These are phyloP conservation scores for Albizia julibrissin DNA, from an alignment of 306 rosid genomes.

Conservation along the genomic window DNA sequence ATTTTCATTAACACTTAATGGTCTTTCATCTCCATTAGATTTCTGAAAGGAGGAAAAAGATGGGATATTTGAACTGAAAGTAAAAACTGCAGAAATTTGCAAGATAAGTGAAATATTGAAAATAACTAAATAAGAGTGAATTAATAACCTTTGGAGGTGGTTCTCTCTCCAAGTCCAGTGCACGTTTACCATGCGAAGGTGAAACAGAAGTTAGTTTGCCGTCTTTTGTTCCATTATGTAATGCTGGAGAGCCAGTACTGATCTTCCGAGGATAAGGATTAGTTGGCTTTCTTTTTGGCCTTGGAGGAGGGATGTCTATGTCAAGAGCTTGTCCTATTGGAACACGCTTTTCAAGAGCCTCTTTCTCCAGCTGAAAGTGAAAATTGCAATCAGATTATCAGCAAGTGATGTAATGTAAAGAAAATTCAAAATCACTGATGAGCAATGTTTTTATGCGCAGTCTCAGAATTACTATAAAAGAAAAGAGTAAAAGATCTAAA, in stretches of 20 bases:
- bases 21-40: slow-evolving; percentile 57
- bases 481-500: slow-evolving; percentile 2
- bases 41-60: slow-evolving; percentile 44
- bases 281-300: slow-evolving; percentile 89
- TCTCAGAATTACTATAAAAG: neutral
- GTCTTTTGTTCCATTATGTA: slow-evolving; percentile 62
- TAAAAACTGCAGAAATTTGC: slow-evolving; percentile 17
- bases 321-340: slow-evolving; percentile 72
- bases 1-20: slow-evolving; percentile 47
- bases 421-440: slow-evolving; percentile 9
- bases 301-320: slow-evolving; percentile 95
- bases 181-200: slow-evolving; percentile 54
- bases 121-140: neutral
- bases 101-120: neutral
- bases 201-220: slow-evolving; percentile 61
- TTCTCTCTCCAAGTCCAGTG: slow-evolving; percentile 71
- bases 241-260: slow-evolving; percentile 42
- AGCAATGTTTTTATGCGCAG: neutral
- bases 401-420: slow-evolving; percentile 18
- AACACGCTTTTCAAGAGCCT: slow-evolving; percentile 73
- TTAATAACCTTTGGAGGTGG: slow-evolving; percentile 66
- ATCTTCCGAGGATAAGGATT: slow-evolving; percentile 95
- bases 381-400: slow-evolving; percentile 33
- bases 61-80: slow-evolving; percentile 25
- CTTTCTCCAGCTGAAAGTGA: slow-evolving; percentile 85